Base-by-base conservation (phyloP, 257 asterid species). In the Ilex asprella region DNA sequence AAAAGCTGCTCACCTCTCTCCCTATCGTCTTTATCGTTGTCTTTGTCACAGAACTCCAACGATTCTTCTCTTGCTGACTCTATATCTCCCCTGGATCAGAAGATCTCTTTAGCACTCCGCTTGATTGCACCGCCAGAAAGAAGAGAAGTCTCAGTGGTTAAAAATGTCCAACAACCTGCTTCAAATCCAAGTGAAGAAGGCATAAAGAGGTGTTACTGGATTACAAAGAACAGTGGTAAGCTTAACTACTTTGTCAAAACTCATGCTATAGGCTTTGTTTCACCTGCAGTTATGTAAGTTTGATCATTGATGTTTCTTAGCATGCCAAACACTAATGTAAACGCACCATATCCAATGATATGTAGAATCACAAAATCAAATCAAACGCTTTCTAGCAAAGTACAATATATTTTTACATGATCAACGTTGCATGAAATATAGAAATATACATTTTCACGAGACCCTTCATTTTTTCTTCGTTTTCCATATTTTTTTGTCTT, bases 121-220 rank as follows among this genome's bases (percentile, higher is more conserved):
- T 59, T 80, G 53, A 85, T 85, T 14, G 67, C 82, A 8, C 64
- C 86, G 7, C 71, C 79, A 0, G 55, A 72, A 32, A 69, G 77
- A 67, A 73, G 68, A 65, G 81, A 70, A 47, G 61, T 46, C 44
- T 61, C 73, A 1, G 27, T 39, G 8, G 63, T 76, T 2, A 80
- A 75, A 62, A 50, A 35, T 12, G 60, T 66, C 16, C 88, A 67
- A 31, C 80, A 71, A 30, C 71, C 76, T 63, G 41, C 67, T 61
- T 50, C 59, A 10, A 31, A 35, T 55, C 73, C 75, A 35, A 46
- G 65, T 29, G 84, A 71, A 13, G 86, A 82, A 53, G 79, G 82
- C 15, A 58, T 79, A 12, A 79, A 73, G 70, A 75, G 97, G 78
- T 91, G 97, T 76, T 85, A 84, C 55, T 90, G 97, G 97, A 80